Base-by-base conservation (phyloP, 2,329 filamentous ascomycete genomes). In the Diatrype stigma region DNA sequence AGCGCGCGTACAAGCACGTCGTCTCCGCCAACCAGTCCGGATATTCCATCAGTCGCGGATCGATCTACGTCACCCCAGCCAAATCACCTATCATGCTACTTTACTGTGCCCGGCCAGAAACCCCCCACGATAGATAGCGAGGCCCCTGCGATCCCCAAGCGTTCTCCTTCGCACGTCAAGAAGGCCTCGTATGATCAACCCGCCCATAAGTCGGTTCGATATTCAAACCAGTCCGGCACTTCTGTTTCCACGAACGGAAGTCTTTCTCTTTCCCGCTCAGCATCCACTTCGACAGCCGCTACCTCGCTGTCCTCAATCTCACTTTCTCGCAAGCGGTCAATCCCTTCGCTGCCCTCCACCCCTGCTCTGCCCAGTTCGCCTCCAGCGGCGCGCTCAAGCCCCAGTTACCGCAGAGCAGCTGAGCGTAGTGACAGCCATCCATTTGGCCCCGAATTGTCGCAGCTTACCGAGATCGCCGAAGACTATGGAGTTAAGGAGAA, bases 391-490 rank as follows among this genome's bases (percentile, higher is more conserved):
- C 47, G 58, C 46, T 21, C 45, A 56, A 37, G 28, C 59, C 52
- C 58, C 32, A 52, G 51, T 61, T 62, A 56, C 55, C 62, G 54
- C 51, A 62, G 60, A 53, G 51, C 58, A 63, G 51, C 61, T 60
- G 58, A 65, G 38, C 50, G 48, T 46, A 32, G 51, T 12, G 58
- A 63, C 56, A 51, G 55, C 35, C 70, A 74, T 67, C 93, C 93
- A 0, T 97, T 97, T 63, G 90, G 90, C 48, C 85, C 87, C 47
- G 94, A 99, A 70, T 76, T 97, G 48, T 90, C 90, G 51, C 88
- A 97, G 70, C 89, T 97, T 22, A 90, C 91, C 48, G 94, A 97
- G 70, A 81, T 96, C 16, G 93, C 87, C 0, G 94, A 97, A 71
- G 92, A 96, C 70, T 93, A 90, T 60, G 84, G 84, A 40, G 77